Percentiles rank a stretch among this genome's conserved stretches.
Conservation (phyloP, 164 flowering plant species). For the grape (Vitis vinifera) region ASM3070453v1 NC_081810.1:7331001-7331500, state of each 20-base stretch:
- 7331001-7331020: conserved; percentile 1
- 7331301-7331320: neutral
- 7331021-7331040: conserved; percentile 10
- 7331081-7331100: no score
- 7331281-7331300: conserved; percentile 14
- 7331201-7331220: conserved; percentile 86
- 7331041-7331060: neutral
- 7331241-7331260: conserved; percentile 97
- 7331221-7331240: conserved; percentile 65
- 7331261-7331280: conserved; percentile 96
- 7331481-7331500: no score
- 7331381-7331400: no score
- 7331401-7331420: no score
- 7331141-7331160: conserved; percentile 70
- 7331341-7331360: no score
- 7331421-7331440: no score
- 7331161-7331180: conserved; percentile 87
- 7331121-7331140: conserved; percentile 53
- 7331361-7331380: no score
- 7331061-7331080: neutral
- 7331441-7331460: no score
- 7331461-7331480: no score
- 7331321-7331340: no score
- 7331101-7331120: no score
- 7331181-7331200: conserved; percentile 88